phyloP scores from a whole-genome alignment of 1,284 basidiomycete species.

The Macrocystidia cucumis region DNA sequence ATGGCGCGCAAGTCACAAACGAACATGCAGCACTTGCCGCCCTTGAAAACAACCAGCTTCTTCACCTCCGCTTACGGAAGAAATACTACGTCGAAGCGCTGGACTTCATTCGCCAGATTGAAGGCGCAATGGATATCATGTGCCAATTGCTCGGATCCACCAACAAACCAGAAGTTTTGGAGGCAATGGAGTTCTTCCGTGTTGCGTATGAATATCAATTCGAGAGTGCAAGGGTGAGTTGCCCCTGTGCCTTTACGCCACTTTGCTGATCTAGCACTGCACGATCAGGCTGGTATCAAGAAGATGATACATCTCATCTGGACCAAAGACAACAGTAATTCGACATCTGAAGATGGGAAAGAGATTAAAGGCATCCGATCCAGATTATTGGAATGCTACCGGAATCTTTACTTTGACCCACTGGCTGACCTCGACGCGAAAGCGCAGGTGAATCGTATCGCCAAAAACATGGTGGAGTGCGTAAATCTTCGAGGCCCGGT shows the following conservation, averaged over 20 bases:
- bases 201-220: constrained; percentile 82
- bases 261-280: neutral
- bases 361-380: constrained; percentile 87
- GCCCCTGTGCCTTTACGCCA: neutral
- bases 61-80: constrained; percentile 73
- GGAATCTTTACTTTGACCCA: constrained; percentile 84
- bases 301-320: constrained; percentile 98
- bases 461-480: constrained; percentile 97
- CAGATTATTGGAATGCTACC: constrained; percentile 87
- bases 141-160: constrained; percentile 82
- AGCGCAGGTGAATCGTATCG: constrained; percentile 87
- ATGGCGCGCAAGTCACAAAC: constrained; percentile 53
- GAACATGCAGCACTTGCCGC: constrained; percentile 64
- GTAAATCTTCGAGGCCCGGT: constrained; percentile 18
- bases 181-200: constrained; percentile 94
- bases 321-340: constrained; percentile 85
- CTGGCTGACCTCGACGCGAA: constrained; percentile 66
- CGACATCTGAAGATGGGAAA: constrained; percentile 79
- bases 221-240: constrained; percentile 60
- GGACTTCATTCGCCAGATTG: constrained; percentile 79
- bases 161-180: constrained; percentile 90
- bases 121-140: constrained; percentile 71
- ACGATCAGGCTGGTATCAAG: constrained; percentile 70
- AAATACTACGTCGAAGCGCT: constrained; percentile 88
- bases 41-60: constrained; percentile 57